Evolutionary conservation across 176 grass and related monocot genomes (phyloP).

Genomic region (Calamus simplicifolius): DNA sequence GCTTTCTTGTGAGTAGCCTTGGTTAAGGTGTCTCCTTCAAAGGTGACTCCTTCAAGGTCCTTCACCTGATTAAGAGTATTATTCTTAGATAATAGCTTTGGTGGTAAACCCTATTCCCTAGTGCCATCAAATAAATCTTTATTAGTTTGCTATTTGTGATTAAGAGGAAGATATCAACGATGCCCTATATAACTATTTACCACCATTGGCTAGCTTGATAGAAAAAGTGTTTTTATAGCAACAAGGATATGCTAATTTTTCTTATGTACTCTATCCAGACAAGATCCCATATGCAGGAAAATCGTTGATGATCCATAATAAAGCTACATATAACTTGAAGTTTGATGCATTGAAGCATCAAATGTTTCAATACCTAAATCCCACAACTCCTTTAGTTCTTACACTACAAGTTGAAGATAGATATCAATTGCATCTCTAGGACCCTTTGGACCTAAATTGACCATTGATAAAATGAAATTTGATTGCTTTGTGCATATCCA

Average conservation of each 20-base stretch:
- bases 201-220: neutral
- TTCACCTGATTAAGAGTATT: neutral
- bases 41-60: neutral
- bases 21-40: neutral
- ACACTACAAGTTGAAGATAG: neutral
- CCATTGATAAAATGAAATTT: neutral
- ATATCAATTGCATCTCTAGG: neutral
- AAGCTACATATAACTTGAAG: neutral
- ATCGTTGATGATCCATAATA: neutral
- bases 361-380: neutral
- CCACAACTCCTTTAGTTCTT: neutral
- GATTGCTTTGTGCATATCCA: neutral
- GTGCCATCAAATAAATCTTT: neutral
- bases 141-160: neutral
- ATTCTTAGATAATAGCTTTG: neutral
- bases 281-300: neutral
- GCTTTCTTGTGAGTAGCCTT: neutral
- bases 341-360: neutral
- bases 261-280: neutral
- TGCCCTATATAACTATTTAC: neutral
- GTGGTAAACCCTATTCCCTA: neutral
- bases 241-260: neutral
- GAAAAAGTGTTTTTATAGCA: neutral
- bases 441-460: neutral
- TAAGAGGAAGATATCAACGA: neutral